phyloP scores from a whole-genome alignment of 768 basidiomycete genomes.

The Chalciporus piperatus region DNA sequence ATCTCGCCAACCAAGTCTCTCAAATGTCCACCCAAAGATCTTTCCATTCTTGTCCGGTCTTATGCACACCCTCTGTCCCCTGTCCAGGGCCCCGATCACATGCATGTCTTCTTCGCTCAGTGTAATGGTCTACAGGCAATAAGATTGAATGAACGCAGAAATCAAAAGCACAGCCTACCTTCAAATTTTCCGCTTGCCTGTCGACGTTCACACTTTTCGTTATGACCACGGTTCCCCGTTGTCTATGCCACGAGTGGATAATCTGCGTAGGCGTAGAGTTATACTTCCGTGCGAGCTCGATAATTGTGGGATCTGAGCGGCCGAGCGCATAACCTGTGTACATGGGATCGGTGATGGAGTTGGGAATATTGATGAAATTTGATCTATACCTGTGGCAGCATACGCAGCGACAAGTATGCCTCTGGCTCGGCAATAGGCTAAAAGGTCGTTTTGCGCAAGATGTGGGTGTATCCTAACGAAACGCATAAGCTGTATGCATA shows the following conservation, averaged over 20 bases:
- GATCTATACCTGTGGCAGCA: constrained; percentile 40
- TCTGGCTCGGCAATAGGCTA: constrained; percentile 39
- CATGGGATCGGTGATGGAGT: not conserved
- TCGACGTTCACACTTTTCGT: constrained; percentile 53
- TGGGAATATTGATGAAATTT: not conserved
- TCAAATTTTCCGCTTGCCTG: constrained; percentile 50
- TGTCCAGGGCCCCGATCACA: constrained; percentile 32
- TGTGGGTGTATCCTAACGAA: constrained; percentile 30
- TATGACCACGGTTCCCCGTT: constrained; percentile 51
- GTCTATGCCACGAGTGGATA: constrained; percentile 55
- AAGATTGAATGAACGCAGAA: too few relatives aligned
- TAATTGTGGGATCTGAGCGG: constrained; percentile 34
- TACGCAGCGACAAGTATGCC: constrained; percentile 48
- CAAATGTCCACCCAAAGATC: constrained; percentile 47
- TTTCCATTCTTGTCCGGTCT: constrained; percentile 21
- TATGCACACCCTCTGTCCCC: constrained; percentile 34
- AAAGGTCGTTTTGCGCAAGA: constrained; percentile 39
- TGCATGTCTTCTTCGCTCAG: constrained; percentile 32
- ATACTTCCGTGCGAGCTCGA: constrained; percentile 36
- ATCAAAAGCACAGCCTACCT: constrained; percentile 13
- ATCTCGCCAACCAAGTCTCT: constrained; percentile 43
- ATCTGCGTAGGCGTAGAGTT: constrained; percentile 49
- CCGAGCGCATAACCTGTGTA: constrained; percentile 23
- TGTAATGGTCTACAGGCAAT: constrained; percentile 26
- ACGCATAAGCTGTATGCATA: constrained; percentile 7